Base-by-base conservation (phyloP, 2,329 filamentous ascomycete species). In the Penicillium concentricum region DNA sequence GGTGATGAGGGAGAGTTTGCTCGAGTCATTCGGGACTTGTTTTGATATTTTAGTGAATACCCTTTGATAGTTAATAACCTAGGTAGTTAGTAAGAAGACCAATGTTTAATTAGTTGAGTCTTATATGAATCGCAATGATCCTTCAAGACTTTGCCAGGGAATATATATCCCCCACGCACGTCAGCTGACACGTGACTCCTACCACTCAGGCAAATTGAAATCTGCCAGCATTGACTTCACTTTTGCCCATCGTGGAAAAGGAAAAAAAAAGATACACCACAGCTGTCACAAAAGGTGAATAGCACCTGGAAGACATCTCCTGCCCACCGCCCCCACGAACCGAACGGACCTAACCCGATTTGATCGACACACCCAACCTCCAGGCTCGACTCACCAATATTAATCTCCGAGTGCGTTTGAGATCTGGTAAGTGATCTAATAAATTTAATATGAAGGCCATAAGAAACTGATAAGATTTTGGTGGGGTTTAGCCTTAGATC, bases 1-100 rank as follows among this genome's bases (percentile, higher is more conserved):
- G 81, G 80, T 4, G 79, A 79, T 46, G 84, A 87, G 57, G 84
- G 84, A 41, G 84, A 86, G 64, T 74, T 87, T 68, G 79, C 81
- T 32, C 78, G 80, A 56, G 84, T 86, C 35, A 76, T 87, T 69
- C 77, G 82, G 60, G 82, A 85, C 64, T 67, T 87, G 46, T 86
- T 87, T 58, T 87, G 64, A 76, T 24, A 8, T 54, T 44, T 26
- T 35, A 42, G 26, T 20, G 20, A 22, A 49, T 41, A 49, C 35
- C 51, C 26, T 34, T 24, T 20, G 4, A 49, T 46, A 22, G 9
- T 39, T 15, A 24, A 24, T 35, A 28, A 37, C 4, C 12, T 20
- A 46, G 5, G 12, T 22, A 6, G 8, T 5, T 24, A 46, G 34
- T 2, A 8, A 7, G 6, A 10, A 16, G 2, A 16, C 43, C 8